Percentiles rank a stretch among this genome's conserved stretches.
phyloP scores from a whole-genome alignment of 805 yeast species.

The Metschnikowia cubensis region DNA sequence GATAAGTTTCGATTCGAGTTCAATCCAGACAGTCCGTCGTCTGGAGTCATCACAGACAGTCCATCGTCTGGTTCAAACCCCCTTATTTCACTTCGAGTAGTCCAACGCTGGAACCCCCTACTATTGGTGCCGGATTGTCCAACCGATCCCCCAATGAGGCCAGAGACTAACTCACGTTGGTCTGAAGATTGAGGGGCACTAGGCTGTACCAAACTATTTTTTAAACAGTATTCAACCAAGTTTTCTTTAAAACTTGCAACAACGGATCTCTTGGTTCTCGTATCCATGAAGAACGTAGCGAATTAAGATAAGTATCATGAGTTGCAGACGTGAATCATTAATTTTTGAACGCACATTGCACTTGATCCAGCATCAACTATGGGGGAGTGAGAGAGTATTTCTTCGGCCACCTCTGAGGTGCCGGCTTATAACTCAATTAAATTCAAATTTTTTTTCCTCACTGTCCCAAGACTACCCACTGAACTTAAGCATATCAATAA shows the following conservation, averaged over 20 bases:
- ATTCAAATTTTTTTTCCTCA: background rate
- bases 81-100: no score
- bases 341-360: constrained; percentile 47
- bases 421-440: background rate
- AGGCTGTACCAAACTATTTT: no score
- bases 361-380: constrained; percentile 9
- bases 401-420: background rate
- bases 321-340: constrained; percentile 40
- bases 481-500: constrained; percentile 44
- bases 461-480: constrained; percentile 33
- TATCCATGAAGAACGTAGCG: constrained; percentile 7
- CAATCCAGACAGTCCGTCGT: no score
- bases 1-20: no score
- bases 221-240: no score
- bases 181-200: no score
- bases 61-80: no score
- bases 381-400: background rate
- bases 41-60: no score
- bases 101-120: no score
- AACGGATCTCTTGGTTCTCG: constrained; percentile 36
- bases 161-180: no score
- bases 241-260: constrained; percentile 34
- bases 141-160: no score
- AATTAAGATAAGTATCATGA: constrained; percentile 39
- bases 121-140: no score